Evolutionary conservation across 345 rosid species (phyloP).

Genomic region (Erucastrum elatum): DNA sequence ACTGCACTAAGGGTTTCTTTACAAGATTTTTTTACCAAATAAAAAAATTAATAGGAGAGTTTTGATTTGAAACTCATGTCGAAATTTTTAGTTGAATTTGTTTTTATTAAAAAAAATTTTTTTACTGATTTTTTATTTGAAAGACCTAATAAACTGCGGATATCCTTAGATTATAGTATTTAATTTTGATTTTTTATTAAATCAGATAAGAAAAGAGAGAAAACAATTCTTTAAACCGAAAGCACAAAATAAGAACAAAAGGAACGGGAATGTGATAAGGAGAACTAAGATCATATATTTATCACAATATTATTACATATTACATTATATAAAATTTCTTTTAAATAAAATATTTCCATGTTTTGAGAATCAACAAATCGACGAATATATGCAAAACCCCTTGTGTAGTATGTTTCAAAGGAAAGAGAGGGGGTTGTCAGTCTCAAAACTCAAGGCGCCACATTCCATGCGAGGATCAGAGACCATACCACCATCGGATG

Average conservation of each 20-base stretch:
- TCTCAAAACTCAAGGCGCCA: slow-evolving; percentile 39
- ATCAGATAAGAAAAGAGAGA: not conserved
- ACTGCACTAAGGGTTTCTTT: not conserved
- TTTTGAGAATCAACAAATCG: slow-evolving; percentile 38
- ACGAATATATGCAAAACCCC: not conserved
- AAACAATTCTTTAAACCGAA: not conserved
- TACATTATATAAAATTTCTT: not conserved
- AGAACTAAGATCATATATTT: not conserved
- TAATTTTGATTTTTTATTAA: too few species aligned
- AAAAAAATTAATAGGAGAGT: not conserved
- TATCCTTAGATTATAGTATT: not conserved
- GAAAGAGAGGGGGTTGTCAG: slow-evolving; percentile 24
- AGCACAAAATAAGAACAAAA: not conserved
- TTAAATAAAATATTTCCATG: slow-evolving; percentile 2
- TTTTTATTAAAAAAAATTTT: too few species aligned
- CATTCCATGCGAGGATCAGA: slow-evolving; percentile 33
- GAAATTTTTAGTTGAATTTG: not conserved
- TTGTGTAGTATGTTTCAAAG: slow-evolving; percentile 13
- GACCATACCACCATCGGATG: slow-evolving; percentile 35
- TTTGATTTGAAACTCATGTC: not conserved
- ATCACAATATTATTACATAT: not conserved
- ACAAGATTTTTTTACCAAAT: not conserved
- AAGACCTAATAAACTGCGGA: not conserved
- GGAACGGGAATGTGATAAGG: not conserved
- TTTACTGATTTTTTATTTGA: not conserved